phyloP scores from a whole-genome alignment of 495 filamentous ascomycete genomes.

The Parmelia sp. region DNA sequence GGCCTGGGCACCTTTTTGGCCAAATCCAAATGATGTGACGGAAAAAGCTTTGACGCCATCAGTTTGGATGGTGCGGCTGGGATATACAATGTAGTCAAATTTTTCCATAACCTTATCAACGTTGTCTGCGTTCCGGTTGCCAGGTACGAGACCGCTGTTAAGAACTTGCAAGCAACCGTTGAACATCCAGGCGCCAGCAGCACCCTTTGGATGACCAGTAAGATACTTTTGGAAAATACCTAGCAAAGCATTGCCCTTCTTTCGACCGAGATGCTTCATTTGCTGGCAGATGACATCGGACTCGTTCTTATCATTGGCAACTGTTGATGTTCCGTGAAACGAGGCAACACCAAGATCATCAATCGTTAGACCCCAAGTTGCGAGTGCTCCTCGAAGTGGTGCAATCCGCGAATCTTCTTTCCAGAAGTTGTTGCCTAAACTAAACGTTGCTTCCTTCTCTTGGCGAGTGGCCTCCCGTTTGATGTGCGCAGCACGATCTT shows the following conservation, averaged over 20 bases:
- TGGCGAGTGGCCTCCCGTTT: conserved; percentile 83
- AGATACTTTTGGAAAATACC: conserved; percentile 99
- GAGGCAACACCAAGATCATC: conserved; percentile 93
- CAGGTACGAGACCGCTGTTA: conserved; percentile 87
- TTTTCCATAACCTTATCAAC: conserved; percentile 93
- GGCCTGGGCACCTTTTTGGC: conserved; percentile 95
- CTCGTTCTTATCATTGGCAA: conserved; percentile 99
- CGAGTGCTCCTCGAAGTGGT: conserved; percentile 86
- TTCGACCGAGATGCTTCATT: conserved; percentile 85
- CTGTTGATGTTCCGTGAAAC: conserved; percentile 97
- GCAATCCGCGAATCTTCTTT: conserved; percentile 89
- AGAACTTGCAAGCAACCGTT: conserved; percentile 95
- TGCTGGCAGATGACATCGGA: conserved; percentile 97
- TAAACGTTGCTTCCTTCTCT: conserved; percentile 83
- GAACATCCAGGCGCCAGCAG: conserved; percentile 99
- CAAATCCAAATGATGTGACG: conserved; percentile 98
- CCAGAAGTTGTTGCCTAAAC: conserved; percentile 97
- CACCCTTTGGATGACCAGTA: conserved; percentile 98
- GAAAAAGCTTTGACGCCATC: conserved; percentile 98
- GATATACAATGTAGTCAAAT: conserved; percentile 97
- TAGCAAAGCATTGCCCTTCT: conserved; percentile 90
- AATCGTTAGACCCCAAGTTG: conserved; percentile 96
- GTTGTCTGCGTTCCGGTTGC: conserved; percentile 97
- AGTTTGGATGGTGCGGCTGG: conserved; percentile 89
- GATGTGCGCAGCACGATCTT: conserved; percentile 78